phyloP scores from a whole-genome alignment of 192 early-diverging fungal genomes.

The Backusella mclennaniae region DNA sequence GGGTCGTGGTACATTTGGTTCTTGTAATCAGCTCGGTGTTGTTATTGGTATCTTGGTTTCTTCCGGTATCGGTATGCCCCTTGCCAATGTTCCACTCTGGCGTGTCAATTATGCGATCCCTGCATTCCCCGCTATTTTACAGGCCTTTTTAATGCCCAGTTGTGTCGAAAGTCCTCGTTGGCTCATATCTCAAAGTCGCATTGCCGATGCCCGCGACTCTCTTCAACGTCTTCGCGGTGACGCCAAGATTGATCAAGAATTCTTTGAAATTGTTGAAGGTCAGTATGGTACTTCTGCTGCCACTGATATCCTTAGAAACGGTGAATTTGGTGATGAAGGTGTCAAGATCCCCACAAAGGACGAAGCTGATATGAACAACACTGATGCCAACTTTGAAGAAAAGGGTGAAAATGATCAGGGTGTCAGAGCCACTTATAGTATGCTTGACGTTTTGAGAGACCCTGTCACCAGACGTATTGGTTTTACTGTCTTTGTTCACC shows the following conservation, averaged over 20 bases:
- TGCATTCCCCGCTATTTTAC: slow-evolving; percentile 56
- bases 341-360: slow-evolving; percentile 5
- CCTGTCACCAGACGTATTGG: slow-evolving; percentile 59
- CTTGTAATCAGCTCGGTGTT: slow-evolving; percentile 74
- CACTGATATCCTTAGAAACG: slow-evolving; percentile 12
- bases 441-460: slow-evolving; percentile 54
- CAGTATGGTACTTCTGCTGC: slow-evolving; percentile 22
- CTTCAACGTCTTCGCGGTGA: slow-evolving; percentile 56
- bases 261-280: slow-evolving; percentile 57
- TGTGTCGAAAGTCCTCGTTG: slow-evolving; percentile 79
- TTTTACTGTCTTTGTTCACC: slow-evolving; percentile 61
- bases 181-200: slow-evolving; percentile 61
- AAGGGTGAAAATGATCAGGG: slow-evolving; percentile 18
- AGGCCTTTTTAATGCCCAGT: slow-evolving; percentile 59
- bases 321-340: neutral
- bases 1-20: slow-evolving; percentile 67
- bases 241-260: slow-evolving; percentile 57
- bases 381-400: slow-evolving; percentile 13
- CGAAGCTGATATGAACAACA: neutral
- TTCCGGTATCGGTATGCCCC: slow-evolving; percentile 61
- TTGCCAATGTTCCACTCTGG: slow-evolving; percentile 65
- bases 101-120: slow-evolving; percentile 65
- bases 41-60: slow-evolving; percentile 76
- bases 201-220: slow-evolving; percentile 53
- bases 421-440: slow-evolving; percentile 39